Evolutionary conservation across 2,329 filamentous ascomycete species (phyloP), one percentile per base, ranked within the genome.

Genomic region (Penicillium sp.): DNA sequence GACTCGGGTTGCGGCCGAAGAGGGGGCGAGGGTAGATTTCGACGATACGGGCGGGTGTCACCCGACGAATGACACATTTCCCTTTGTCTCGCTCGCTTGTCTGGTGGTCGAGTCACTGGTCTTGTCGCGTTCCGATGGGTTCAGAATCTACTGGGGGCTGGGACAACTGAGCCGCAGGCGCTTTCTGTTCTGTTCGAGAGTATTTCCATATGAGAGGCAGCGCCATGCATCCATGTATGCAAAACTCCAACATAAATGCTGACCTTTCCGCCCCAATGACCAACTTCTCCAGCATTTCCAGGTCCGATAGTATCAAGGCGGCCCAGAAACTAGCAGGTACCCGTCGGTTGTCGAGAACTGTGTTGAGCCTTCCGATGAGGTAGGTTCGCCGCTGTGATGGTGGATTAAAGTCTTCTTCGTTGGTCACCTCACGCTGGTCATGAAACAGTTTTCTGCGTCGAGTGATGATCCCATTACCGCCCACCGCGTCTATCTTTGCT

Each of bases 141-240:
- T 41, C 35, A 41, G 35, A 2, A 15, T 41, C 35, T 5, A 15
- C 35, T 41, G 35, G 13, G 8, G 35, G 35, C 2, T 41, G 35
- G 35, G 35, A 15, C 35, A 15, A 5, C 15, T 44, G 51, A 26
- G 31, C 11, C 26, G 31, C n/a, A 17, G 30, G 30, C 31, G 51
- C 30, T 44, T 38, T 31, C 30, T 31, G 51, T n/a, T 54, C 51
- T 6, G 38, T 23, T 29, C 41, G 51, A 15, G 7, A 41, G 5
- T 2, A 9, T 41, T 41, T 41, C 51, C 51, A 54, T 44, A 54
- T 38, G 9, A 54, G 23, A 3, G 51, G 51, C 17, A 54, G 31
- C 7, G 51, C 51, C 15, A 38, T 21, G 51, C 51, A 54, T 21
- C 31, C 51, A 19, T 54, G 51, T 21, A 54, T 44, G n/a, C 35